These are phyloP conservation scores for Aspergillus egyptiacus DNA, from an alignment of 495 filamentous ascomycete genomes.

Conservation along the genomic window DNA sequence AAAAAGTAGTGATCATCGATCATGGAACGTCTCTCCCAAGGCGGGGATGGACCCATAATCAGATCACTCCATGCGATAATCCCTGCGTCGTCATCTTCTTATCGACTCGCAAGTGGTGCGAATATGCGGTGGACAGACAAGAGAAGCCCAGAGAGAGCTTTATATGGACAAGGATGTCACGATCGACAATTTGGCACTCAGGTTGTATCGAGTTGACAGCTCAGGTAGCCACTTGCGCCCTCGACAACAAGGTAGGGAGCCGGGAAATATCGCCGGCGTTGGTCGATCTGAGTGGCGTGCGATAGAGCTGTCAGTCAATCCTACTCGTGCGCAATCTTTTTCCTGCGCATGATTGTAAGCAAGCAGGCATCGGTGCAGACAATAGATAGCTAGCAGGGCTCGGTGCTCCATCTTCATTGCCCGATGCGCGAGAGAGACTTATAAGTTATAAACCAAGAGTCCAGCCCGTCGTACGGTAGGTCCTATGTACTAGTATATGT, in stretches of 20 bases:
- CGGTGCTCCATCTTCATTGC: not conserved
- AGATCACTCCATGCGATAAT: too few species aligned
- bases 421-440: not conserved
- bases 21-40: not conserved
- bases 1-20: not conserved
- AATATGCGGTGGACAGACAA: not conserved
- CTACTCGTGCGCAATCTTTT: not conserved
- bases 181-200: constrained; percentile 10
- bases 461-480: too few species aligned
- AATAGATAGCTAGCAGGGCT: not conserved
- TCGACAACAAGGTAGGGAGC: not conserved
- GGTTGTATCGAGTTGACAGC: constrained; percentile 2
- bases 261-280: not conserved
- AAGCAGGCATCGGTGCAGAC: not conserved
- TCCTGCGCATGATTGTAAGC: not conserved
- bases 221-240: not conserved
- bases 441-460: too few species aligned
- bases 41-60: too few species aligned
- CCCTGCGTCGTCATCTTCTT: not conserved
- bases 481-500: too few species aligned
- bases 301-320: not conserved
- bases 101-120: too few species aligned
- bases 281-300: not conserved
- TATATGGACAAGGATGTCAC: constrained; percentile 6
- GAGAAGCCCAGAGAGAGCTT: not conserved